Evolutionary conservation across 2,329 filamentous ascomycete species (phyloP).

Genomic region (Scedosporium aurantiacum): DNA sequence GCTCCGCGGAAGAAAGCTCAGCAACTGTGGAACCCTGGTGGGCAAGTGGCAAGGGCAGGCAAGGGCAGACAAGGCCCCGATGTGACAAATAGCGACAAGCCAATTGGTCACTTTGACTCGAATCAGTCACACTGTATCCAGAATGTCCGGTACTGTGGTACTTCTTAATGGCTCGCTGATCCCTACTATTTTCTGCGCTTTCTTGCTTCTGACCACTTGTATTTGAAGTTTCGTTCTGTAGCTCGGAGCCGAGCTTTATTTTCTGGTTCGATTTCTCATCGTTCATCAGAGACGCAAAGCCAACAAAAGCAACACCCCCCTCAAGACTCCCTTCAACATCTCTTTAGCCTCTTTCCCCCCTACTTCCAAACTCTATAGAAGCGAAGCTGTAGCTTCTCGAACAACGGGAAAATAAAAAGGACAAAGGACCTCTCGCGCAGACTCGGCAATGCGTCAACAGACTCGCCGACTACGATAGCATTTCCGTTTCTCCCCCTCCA

Average conservation of each 20-base stretch:
- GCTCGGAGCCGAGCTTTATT: neutral
- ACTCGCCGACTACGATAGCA: neutral
- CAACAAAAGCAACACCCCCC: neutral
- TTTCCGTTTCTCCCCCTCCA: neutral
- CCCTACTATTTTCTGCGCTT: neutral
- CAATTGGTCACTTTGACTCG: neutral
- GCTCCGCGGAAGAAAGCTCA: too few species aligned
- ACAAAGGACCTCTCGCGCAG: neutral
- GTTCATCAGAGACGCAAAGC: neutral
- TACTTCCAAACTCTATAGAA: neutral
- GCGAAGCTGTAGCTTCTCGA: neutral
- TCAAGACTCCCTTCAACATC: neutral
- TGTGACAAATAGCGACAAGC: neutral
- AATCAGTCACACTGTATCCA: neutral
- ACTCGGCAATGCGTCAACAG: neutral
- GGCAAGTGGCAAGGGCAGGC: neutral
- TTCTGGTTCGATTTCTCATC: slow-evolving; percentile 2
- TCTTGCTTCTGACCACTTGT: neutral
- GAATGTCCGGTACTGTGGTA: too few species aligned
- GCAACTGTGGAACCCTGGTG: neutral
- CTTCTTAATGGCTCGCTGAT: too few species aligned
- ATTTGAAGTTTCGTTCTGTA: neutral
- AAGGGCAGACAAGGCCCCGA: neutral
- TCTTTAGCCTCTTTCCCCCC: neutral
- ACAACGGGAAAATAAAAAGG: neutral